A percentile compares a stretch with the other conserved stretches of the same genome.
Conservation (phyloP, 2,329 filamentous ascomycete genomes). For the Fusarium dlaminii region DNA sequence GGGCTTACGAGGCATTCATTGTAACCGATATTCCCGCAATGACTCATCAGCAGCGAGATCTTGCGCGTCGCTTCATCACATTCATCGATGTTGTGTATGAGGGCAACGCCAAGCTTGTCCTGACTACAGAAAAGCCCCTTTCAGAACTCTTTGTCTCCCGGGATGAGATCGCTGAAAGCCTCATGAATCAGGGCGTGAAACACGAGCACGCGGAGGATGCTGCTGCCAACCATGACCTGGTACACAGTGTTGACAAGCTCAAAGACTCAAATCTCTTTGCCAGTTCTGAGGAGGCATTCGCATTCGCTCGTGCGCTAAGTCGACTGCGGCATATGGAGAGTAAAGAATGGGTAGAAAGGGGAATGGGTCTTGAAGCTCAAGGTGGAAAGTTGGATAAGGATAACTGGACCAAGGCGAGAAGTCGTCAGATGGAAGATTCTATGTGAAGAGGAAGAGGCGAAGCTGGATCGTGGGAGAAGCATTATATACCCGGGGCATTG, state of each 20-base stretch:
- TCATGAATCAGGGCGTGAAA: constrained; percentile 60
- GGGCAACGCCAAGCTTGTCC: constrained; percentile 88
- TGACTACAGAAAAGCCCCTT: constrained; percentile 88
- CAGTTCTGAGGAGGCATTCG: constrained; percentile 95
- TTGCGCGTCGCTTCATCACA: constrained; percentile 93
- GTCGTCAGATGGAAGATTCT: constrained; percentile 73
- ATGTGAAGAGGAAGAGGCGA: constrained; percentile 55
- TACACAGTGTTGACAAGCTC: constrained; percentile 83
- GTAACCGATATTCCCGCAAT: constrained; percentile 92
- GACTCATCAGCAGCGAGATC: constrained; percentile 85
- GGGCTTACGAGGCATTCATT: constrained; percentile 91
- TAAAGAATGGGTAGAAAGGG: constrained; percentile 92
- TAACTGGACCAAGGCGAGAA: constrained; percentile 71
- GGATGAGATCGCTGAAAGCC: constrained; percentile 69
- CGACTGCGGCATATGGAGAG: constrained; percentile 92
- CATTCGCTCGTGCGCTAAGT: constrained; percentile 88
- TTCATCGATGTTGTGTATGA: constrained; percentile 98
- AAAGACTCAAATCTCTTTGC: constrained; percentile 89
- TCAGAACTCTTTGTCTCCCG: constrained; percentile 85
- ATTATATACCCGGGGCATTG: constrained; percentile 45
- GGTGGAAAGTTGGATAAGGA: constrained; percentile 74
- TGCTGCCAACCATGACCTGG: constrained; percentile 83
- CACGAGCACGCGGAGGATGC: constrained; percentile 63
- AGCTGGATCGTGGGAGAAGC: constrained; percentile 27
- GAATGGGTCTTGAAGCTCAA: constrained; percentile 70